Base-by-base conservation (phyloP, 106 monocot species). In the Dactylorhiza incarnata region DNA sequence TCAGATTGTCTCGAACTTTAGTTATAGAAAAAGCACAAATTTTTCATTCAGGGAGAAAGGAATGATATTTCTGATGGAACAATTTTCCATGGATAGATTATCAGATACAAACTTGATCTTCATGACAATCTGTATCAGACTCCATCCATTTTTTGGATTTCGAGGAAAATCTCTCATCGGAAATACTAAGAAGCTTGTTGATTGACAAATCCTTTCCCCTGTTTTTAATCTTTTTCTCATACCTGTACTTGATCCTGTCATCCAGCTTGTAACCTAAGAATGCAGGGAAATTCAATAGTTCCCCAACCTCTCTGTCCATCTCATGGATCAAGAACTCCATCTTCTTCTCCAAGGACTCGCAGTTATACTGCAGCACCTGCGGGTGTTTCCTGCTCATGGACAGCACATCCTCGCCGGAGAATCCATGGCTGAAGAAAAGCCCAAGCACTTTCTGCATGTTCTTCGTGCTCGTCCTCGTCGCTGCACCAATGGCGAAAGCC, bases 231-330 rank as follows among this genome's bases (percentile, higher is more conserved):
- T 84, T 87, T 26, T 77, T 77, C 83, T 92, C 92, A 68, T 89
- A 89, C 75, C 92, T 81, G 2, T 29, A 52, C 84, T 87, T 92
- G 75, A 92, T 92, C 75, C 92, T 76, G 46, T 85, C 87, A 61
- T 92, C 92, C 10, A 92, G 83, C 71, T 89, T 89, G 78, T 92
- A 92, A 3, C 92, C 92, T 6, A 92, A 84, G 77, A 92, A 92
- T 0, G 92, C 92, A 5, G 92, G 92, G 77, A 92, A 92, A 9
- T 75, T 61, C 59, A 92, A 75, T 37, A 92, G 75, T 84, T 92
- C 92, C n/a, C 77, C 87, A 7, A 92, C 62, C 19, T 89, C 92
- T 70, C 92, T 85, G 43, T 82, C 87, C 89, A 92, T 92, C 14
- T 75, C 85, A 16, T 72, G 83, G 9, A 85, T 80, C 74, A 92